A percentile compares a stretch with the other conserved stretches of the same genome.
Conservation (phyloP, 2,329 filamentous ascomycete species). For the Cadophora malorum region DNA sequence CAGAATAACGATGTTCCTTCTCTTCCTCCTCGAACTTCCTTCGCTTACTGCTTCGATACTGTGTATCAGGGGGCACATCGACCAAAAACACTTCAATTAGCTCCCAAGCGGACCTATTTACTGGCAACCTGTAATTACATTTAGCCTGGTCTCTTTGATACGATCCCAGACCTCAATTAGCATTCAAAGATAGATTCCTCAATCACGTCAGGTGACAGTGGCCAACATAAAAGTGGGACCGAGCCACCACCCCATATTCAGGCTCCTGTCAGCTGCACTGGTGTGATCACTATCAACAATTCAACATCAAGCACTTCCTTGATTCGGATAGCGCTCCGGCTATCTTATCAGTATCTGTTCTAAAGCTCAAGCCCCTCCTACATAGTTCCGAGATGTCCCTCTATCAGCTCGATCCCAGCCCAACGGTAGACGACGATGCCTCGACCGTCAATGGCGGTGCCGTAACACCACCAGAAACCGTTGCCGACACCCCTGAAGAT, state of each 20-base stretch:
- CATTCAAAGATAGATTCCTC: neutral
- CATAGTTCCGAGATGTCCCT: constrained; percentile 17
- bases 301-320: neutral
- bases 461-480: constrained; percentile 31
- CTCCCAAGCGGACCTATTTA: too few relatives aligned
- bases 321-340: neutral
- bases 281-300: neutral
- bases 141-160: too few relatives aligned
- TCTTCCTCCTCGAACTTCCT: too few relatives aligned
- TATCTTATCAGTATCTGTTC: neutral
- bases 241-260: neutral
- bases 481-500: constrained; percentile 20
- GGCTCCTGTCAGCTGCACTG: neutral
- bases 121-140: too few relatives aligned
- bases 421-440: constrained; percentile 26
- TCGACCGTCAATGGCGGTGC: constrained; percentile 24
- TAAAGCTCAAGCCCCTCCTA: neutral
- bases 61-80: too few relatives aligned
- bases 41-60: too few relatives aligned
- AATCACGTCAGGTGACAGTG: neutral
- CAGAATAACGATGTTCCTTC: too few relatives aligned
- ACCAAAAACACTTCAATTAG: too few relatives aligned
- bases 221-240: neutral
- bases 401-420: constrained; percentile 16
- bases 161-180: too few relatives aligned